Evolutionary conservation across 78 protist genomes (phyloP).

Genomic region (Dictyostelium firmibasis): DNA sequence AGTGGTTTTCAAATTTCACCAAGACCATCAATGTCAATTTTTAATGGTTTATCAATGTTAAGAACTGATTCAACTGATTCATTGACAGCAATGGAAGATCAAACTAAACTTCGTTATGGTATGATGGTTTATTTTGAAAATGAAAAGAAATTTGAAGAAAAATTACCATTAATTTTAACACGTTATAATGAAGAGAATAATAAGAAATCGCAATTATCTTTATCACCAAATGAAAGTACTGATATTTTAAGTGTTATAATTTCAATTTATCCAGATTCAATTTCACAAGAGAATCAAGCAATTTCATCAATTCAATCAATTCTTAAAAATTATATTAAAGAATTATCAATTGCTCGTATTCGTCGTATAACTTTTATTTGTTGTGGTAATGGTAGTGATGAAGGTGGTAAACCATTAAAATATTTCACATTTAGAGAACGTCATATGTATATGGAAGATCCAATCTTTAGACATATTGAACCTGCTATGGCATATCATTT

Average conservation of each 20-base stretch:
- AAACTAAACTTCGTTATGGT: constrained; percentile 58
- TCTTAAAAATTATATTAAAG: background rate
- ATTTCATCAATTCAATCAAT: constrained; percentile 18
- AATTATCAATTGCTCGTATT: background rate
- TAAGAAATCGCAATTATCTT: background rate
- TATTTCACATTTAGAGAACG: constrained; percentile 91
- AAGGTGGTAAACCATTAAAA: constrained; percentile 37
- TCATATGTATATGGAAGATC: constrained; percentile 85
- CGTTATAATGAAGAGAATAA: constrained; percentile 33
- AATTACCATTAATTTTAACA: constrained; percentile 10
- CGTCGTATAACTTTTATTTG: constrained; percentile 73
- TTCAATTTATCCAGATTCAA: constrained; percentile 24
- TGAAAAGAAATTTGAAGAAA: constrained; percentile 2
- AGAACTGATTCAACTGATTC: constrained; percentile 65
- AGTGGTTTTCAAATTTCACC: background rate
- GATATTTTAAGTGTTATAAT: constrained; percentile 40
- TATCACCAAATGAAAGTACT: constrained; percentile 19
- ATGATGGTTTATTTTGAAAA: constrained; percentile 66
- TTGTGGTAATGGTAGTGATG: constrained; percentile 6
- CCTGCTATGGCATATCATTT: constrained; percentile 94
- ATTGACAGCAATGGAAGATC: constrained; percentile 40
- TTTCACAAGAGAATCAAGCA: constrained; percentile 35
- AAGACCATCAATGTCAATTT: constrained; percentile 20
- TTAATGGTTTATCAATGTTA: constrained; percentile 58
- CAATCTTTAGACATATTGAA: constrained; percentile 90